Conservation (phyloP, 2,329 filamentous ascomycete genomes). For the Pyrenophora tritici-repentis region DNA sequence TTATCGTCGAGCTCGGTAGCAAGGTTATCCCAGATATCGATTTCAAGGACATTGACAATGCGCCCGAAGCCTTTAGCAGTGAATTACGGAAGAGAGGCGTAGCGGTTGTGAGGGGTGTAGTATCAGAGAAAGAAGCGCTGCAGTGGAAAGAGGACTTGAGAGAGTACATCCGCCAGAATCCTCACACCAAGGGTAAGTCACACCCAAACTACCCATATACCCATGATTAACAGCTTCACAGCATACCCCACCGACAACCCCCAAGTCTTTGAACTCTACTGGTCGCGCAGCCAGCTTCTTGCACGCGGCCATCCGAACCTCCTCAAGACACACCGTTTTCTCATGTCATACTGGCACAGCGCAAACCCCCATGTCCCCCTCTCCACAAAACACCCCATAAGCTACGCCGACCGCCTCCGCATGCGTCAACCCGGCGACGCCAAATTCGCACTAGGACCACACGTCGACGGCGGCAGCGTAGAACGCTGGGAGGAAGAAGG, state of each 20-base stretch:
- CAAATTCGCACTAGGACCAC: conserved; percentile 62
- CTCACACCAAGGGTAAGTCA: conserved; percentile 48
- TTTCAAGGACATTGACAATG: conserved; percentile 53
- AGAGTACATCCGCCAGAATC: conserved; percentile 54
- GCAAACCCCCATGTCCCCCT: conserved; percentile 50
- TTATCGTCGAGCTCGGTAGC: conserved; percentile 50
- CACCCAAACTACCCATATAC: background rate
- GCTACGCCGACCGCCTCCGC: conserved; percentile 56
- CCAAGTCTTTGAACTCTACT: conserved; percentile 59
- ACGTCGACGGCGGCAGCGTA: conserved; percentile 57
- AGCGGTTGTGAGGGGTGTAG: conserved; percentile 53
- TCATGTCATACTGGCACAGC: conserved; percentile 57
- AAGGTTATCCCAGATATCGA: conserved; percentile 54
- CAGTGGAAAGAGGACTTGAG: conserved; percentile 52
- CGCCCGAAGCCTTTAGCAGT: conserved; percentile 60
- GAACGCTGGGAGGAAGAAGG: conserved; percentile 64
- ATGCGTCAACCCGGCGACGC: conserved; percentile 61
- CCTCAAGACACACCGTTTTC: conserved; percentile 53
- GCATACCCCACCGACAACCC: conserved; percentile 56
- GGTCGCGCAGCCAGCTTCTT: conserved; percentile 54
- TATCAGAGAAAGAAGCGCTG: conserved; percentile 51
- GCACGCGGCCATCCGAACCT: conserved; percentile 55
- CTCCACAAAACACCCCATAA: conserved; percentile 53
- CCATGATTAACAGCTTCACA: conserved; percentile 21
- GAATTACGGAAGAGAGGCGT: conserved; percentile 63